Base-by-base conservation (phyloP, 768 basidiomycete species). In the Leccinum truebloodii region DNA sequence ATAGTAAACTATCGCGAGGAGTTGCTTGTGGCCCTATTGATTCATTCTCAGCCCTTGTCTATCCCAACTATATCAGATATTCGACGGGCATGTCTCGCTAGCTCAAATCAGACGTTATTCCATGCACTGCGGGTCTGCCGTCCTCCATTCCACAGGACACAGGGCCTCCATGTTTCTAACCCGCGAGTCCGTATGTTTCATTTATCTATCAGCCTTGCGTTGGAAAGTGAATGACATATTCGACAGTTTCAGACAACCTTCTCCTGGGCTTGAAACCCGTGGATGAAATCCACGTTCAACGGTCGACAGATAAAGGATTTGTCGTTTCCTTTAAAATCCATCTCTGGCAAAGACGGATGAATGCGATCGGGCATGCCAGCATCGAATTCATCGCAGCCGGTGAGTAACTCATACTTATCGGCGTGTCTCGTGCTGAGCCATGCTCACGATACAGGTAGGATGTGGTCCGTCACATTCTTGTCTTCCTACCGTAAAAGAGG, bases 281-380 rank as follows among this genome's bases (percentile, higher is more conserved):
- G 9, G 88, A 90, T 65, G 78, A 81, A 8, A 76, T 88, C 13
- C 64, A 66, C 9, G 79, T 89, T 5, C 77, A 81, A 53, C 81
- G 85, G 59, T 65, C 82, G 3, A 32, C 32, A 32, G 32, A 32
- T 32, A 12, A 32, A 32, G 32, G 32, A 5, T 90, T 90, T 63
- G 76, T 76, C 0, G 83, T 80, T 4, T 71, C 77, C 24, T 79
- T 89, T 54, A 75, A 78, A 14, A 76, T 89, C 13, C 75, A 79
- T 22, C 78, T 82, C 46, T 91, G 90, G 71, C 86, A 88, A 71
- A 83, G 81, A 63, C 79, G 89, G 34, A 86, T 91, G 87, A 78
- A 82, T 51, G 81, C 86, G n/a, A 79, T 83, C 9, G 81, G 82
- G 48, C 63, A 74, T 41, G 79, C 88, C n/a, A 65, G 66, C 18